phyloP scores from a whole-genome alignment of 2,329 filamentous ascomycete genomes.

The Alternaria infectoria region DNA sequence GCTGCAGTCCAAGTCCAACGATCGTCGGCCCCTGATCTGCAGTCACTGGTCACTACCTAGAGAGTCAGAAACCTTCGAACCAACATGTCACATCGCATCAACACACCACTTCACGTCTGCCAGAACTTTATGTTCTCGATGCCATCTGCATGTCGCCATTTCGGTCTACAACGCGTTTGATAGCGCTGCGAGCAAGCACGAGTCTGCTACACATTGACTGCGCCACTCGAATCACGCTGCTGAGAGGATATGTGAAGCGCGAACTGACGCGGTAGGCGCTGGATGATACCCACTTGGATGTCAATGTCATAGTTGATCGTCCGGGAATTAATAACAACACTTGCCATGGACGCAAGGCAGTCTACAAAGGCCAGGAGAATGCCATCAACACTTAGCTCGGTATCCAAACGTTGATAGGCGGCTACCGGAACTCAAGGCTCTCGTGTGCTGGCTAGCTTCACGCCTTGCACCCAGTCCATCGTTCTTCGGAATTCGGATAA shows the following conservation, averaged over 20 bases:
- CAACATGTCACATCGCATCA: not conserved
- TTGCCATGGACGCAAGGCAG: not conserved
- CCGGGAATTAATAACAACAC: not conserved
- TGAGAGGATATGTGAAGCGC: not conserved
- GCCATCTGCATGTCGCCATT: not conserved
- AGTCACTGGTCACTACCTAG: not conserved
- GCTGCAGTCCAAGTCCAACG: not conserved
- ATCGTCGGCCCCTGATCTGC: not conserved
- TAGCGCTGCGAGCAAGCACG: not conserved
- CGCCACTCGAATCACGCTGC: not conserved
- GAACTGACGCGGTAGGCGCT: not conserved
- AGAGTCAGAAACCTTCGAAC: not conserved
- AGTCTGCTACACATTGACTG: not conserved
- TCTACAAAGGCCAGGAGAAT: not conserved
- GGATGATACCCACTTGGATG: rapidly evolving
- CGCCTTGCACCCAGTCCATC: not conserved
- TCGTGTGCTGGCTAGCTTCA: not conserved
- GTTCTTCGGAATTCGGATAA: not conserved
- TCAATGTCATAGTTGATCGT: rapidly evolving
- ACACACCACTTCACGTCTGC: not conserved
- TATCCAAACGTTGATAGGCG: not conserved
- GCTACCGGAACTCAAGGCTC: not conserved
- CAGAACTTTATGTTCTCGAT: not conserved
- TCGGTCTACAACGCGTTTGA: no score
- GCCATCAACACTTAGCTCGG: not conserved